Evolutionary conservation across 2,329 filamentous ascomycete genomes (phyloP).

Genomic region (Teratosphaeriaceae sp.): DNA sequence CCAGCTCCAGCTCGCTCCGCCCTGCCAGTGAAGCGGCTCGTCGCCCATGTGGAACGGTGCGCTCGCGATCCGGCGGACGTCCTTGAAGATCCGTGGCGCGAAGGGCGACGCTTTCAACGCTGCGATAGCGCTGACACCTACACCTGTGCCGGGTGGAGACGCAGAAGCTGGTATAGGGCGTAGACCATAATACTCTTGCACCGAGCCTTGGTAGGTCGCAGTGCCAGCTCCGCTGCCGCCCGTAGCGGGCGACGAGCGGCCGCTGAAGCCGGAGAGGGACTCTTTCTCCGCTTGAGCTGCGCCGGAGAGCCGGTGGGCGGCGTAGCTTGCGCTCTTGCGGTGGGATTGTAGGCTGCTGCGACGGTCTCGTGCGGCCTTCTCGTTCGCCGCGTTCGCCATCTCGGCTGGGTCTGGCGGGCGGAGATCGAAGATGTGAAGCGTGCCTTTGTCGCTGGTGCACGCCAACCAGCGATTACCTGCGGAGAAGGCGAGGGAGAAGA

Average conservation of each 20-base stretch:
- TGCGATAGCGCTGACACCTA: conserved; percentile 19
- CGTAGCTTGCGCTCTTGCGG: conserved; percentile 16
- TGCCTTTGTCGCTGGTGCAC: conserved; percentile 94
- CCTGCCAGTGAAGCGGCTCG: conserved; percentile 36
- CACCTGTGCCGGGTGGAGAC: conserved; percentile 14
- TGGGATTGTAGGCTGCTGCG: conserved; percentile 8
- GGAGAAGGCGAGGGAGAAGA: conserved; percentile 84
- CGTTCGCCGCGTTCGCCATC: background rate
- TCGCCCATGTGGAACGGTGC: conserved; percentile 79
- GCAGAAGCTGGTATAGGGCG: conserved; percentile 23
- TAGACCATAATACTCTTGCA: conserved; percentile 30
- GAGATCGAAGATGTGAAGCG: conserved; percentile 88
- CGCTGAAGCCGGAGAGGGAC: conserved; percentile 11
- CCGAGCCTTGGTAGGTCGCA: conserved; percentile 21
- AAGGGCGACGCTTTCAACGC: conserved; percentile 26
- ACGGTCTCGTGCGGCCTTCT: conserved; percentile 1
- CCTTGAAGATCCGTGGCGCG: conserved; percentile 78
- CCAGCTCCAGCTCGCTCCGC: conserved; percentile 19
- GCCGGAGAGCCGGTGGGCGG: conserved; percentile 18
- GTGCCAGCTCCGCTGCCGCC: conserved; percentile 10
- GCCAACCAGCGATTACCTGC: conserved; percentile 74
- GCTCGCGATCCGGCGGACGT: conserved; percentile 79
- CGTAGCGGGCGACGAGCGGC: conserved; percentile 19
- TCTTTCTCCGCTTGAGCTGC: background rate
- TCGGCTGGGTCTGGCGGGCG: conserved; percentile 42